Evolutionary conservation across 176 grass and related monocot species (phyloP), one percentile per base, ranked within the genome.

Genomic region (Carex littledalei): DNA sequence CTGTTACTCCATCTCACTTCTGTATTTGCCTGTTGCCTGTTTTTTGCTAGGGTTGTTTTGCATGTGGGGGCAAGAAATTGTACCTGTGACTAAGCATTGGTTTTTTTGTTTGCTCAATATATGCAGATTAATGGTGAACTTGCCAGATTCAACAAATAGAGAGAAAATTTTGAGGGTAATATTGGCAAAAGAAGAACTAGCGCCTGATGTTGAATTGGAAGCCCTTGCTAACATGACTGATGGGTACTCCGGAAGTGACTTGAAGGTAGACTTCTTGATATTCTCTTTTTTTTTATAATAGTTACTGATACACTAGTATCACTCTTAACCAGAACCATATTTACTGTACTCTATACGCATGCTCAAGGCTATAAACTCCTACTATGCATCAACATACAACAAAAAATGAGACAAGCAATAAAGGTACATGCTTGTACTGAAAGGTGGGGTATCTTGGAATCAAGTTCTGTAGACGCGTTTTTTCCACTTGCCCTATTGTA

Each of bases 81-180:
- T 77, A 77, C 20, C 49, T 29, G 13, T 77, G 47, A 54, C 47
- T 77, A 31, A 54, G 47, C 73, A 55, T 17, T 78, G 50, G 22
- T 13, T 50, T 32, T 57, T 31, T 57, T 29, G 4, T 88, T 20
- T 84, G 83, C 12, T 78, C 50, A 65, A 41, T 83, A 43, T 47
- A 41, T 94, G 84, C 90, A 99, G 96, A 88, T 91, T 99, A 92
- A 99, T 99, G 96, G 96, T 99, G 61, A 99, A 99, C 67, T 94
- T 99, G 72, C 96, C 96, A 14, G 96, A 99, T 57, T 79, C 91
- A 65, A 89, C 93, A 67, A 99, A 99, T 83, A 95, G 96, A 86
- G 93, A 94, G 49, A 99, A 99, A 78, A 99, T 99, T 91, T 64
- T 99, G 34, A 94, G 91, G 83, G 96, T 99, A 65, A 99, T 99